Evolutionary conservation across 1,284 basidiomycete genomes (phyloP), one percentile per base, ranked within the genome.

Genomic region (Rhodotorula sp.): DNA sequence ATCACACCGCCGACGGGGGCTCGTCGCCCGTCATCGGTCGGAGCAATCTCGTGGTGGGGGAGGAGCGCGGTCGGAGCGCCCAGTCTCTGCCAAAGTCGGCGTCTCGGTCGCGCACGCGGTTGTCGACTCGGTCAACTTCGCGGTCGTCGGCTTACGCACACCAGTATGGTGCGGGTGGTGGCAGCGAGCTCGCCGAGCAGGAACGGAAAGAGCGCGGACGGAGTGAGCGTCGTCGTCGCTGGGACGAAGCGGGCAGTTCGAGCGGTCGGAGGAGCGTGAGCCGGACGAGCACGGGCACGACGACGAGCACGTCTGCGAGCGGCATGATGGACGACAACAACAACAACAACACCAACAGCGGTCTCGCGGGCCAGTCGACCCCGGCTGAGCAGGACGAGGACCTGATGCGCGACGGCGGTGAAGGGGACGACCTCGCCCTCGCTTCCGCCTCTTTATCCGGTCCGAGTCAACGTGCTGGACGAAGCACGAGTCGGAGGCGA

Each of bases 201-300:
- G 69, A 70, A 57, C 60, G 57, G 14, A 51, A 58, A 14, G 69
- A 70, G 49, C 64, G 69, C 20, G 69, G 69, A 7, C 12, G 69
- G 31, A 66, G 64, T 43, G 64, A 70, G 57, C 34, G 69, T 12
- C 62, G 69, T 26, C 39, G 58, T 29, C 15, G 69, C 20, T 64
- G 69, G 69, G 69, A 70, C 56, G 64, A 70, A 31, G 69, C 58
- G 57, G 62, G 52, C n/a, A 56, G 20, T 6, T n/a, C n/a, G 57
- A 47, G 23, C 23, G 64, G 20, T 26, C 29, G 64, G 18, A 16
- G 64, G 23, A 66, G 69, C 48, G 20, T 16, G 23, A 65, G 64
- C 15, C 47, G 57, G 58, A 65, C 65, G 60, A 70, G 64, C 57
- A 49, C 58, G 46, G 49, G 47, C 52, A 69, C 48, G 39, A 43